Evolutionary conservation across 2,329 filamentous ascomycete species (phyloP).

Genomic region (Cylindrodendrum hubeiense): DNA sequence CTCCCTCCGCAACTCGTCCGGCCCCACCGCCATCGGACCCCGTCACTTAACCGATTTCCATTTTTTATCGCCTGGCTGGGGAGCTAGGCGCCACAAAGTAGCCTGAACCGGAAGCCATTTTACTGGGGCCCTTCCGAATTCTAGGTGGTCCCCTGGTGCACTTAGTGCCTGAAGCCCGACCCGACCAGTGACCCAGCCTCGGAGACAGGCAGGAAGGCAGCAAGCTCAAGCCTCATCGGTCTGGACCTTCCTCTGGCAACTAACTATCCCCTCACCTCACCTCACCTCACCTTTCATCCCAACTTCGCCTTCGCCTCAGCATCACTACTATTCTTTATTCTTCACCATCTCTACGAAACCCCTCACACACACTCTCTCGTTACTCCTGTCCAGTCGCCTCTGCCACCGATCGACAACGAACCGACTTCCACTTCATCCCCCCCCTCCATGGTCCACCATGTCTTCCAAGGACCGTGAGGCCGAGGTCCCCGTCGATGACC

Average conservation of each 20-base stretch:
- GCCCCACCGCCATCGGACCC: constrained; percentile 11
- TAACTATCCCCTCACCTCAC: constrained; percentile 40
- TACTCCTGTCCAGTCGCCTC: constrained; percentile 25
- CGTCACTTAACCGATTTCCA: constrained; percentile 26
- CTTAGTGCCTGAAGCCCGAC: constrained; percentile 24
- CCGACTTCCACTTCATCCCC: not conserved
- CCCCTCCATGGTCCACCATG: constrained; percentile 51
- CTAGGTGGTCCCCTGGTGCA: constrained; percentile 1
- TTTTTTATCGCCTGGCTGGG: constrained; percentile 36
- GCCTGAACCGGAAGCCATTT: constrained; percentile 9
- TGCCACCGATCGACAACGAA: constrained; percentile 10
- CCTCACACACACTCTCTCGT: constrained; percentile 9
- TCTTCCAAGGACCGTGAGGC: constrained; percentile 57
- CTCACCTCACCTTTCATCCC: constrained; percentile 30
- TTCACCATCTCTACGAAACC: constrained; percentile 9
- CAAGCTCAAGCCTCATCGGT: constrained; percentile 36
- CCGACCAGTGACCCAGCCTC: constrained; percentile 22
- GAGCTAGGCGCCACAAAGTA: constrained; percentile 22
- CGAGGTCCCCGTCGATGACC: constrained; percentile 52
- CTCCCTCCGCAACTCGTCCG: not conserved
- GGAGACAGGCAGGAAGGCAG: constrained; percentile 17
- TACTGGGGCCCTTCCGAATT: constrained; percentile 11
- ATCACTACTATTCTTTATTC: constrained; percentile 9
- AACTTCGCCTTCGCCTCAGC: constrained; percentile 20
- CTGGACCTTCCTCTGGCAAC: constrained; percentile 31